phyloP scores from a whole-genome alignment of 768 basidiomycete species.

The Auricularia auricula-judae region DNA sequence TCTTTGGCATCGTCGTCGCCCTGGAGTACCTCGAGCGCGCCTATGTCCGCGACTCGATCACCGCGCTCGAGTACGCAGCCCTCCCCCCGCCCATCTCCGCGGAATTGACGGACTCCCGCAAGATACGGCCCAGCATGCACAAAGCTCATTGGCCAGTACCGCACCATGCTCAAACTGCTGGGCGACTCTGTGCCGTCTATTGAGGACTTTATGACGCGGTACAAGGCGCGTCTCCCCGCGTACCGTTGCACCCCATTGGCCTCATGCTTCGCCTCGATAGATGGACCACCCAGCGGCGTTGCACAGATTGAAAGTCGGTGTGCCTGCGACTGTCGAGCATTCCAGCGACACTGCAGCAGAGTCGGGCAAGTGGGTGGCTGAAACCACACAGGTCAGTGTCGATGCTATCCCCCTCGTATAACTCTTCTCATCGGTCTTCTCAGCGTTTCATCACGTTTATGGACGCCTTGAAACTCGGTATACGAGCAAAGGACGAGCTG shows the following conservation, averaged over 20 bases:
- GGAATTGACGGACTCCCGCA: conserved; percentile 19
- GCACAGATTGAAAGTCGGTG: conserved; percentile 81
- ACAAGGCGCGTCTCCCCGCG: conserved; percentile 42
- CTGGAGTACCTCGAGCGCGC: conserved; percentile 93
- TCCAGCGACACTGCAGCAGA: conserved; percentile 86
- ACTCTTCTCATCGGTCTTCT: background rate
- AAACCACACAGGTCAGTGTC: conserved; percentile 49
- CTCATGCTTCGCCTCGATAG: conserved; percentile 26
- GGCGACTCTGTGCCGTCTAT: conserved; percentile 76
- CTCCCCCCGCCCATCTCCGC: background rate
- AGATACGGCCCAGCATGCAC: conserved; percentile 98
- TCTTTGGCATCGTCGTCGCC: conserved; percentile 85
- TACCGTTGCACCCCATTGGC: background rate
- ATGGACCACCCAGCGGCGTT: conserved; percentile 92
- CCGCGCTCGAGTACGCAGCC: conserved; percentile 71
- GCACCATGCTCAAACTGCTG: conserved; percentile 93
- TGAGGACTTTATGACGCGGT: conserved; percentile 85
- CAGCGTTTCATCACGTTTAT: conserved; percentile 98
- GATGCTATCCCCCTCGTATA: background rate
- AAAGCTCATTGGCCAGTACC: conserved; percentile 88
- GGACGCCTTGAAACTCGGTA: conserved; percentile 86
- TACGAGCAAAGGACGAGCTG: conserved; percentile 95
- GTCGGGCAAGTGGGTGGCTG: conserved; percentile 93
- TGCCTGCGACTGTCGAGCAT: conserved; percentile 95
- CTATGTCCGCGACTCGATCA: conserved; percentile 88